phyloP scores from a whole-genome alignment of 306 rosid species.

The Clitoria ternatea region DNA sequence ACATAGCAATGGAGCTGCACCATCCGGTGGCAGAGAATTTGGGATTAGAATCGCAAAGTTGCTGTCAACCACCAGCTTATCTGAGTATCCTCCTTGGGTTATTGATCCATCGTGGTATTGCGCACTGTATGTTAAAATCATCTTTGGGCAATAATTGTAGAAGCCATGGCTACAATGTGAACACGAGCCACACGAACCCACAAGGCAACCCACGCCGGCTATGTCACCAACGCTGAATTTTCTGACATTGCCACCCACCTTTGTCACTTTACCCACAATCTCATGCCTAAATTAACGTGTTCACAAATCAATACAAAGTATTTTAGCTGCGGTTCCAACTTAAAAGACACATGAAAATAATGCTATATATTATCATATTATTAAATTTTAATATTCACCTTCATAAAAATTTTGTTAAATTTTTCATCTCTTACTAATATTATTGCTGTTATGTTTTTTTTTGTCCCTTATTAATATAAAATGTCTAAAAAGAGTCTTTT shows the following conservation, averaged over 20 bases:
- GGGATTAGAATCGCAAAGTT: conserved; percentile 23
- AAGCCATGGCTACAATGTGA: conserved; percentile 19
- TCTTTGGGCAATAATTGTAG: conserved; percentile 36
- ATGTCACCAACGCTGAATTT: conserved; percentile 41
- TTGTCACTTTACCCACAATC: conserved; percentile 39
- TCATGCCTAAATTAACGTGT: conserved; percentile 39
- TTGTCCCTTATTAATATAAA: too few species aligned
- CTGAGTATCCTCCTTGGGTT: conserved; percentile 42
- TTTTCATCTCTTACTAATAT: too few species aligned
- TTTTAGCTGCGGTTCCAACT: not conserved
- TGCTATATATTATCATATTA: too few species aligned
- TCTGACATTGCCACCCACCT: conserved; percentile 32
- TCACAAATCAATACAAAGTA: not conserved
- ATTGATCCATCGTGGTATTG: conserved; percentile 32
- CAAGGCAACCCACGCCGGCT: conserved; percentile 30
- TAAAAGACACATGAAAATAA: not conserved
- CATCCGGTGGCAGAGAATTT: conserved; percentile 25
- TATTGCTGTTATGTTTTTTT: too few species aligned
- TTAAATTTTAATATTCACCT: too few species aligned
- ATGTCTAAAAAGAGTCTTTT: too few species aligned
- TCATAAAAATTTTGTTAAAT: too few species aligned
- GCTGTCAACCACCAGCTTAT: conserved; percentile 33
- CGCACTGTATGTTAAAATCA: conserved; percentile 17
- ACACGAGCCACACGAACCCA: conserved; percentile 44
- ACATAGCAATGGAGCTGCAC: conserved; percentile 40